A percentile compares a stretch with the other conserved stretches of the same genome.
Conservation (phyloP, 2,329 filamentous ascomycete species). For the Canariomyces notabilis region DNA sequence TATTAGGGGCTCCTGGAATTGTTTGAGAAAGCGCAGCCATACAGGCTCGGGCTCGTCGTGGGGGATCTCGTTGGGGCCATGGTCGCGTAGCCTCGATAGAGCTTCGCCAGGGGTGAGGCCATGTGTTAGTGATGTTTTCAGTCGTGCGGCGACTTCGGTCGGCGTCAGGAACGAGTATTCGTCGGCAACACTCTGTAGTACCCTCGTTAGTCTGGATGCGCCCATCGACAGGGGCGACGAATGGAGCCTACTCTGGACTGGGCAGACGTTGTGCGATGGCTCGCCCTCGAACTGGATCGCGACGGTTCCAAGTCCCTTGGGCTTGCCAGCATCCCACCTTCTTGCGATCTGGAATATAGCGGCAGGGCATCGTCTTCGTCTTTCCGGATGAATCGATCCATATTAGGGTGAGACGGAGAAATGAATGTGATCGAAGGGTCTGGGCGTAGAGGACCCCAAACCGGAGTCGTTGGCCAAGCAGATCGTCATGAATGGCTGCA, state of each 20-base stretch:
- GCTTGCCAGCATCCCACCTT: slow-evolving; percentile 28
- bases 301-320: slow-evolving; percentile 30
- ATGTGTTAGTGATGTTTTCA: slow-evolving; percentile 76
- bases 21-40: slow-evolving; percentile 91
- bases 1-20: slow-evolving; percentile 95
- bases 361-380: slow-evolving; percentile 34
- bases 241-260: slow-evolving; percentile 51
- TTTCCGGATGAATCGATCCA: slow-evolving; percentile 26
- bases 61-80: slow-evolving; percentile 91
- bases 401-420: slow-evolving; percentile 8
- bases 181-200: slow-evolving; percentile 48
- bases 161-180: slow-evolving; percentile 65
- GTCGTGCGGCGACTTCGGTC: slow-evolving; percentile 68
- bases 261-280: slow-evolving; percentile 48
- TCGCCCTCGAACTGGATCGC: slow-evolving; percentile 31
- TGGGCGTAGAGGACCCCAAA: slow-evolving; percentile 22
- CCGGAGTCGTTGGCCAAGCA: slow-evolving; percentile 15
- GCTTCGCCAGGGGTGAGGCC: slow-evolving; percentile 81
- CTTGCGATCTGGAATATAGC: slow-evolving; percentile 30
- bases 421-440: slow-evolving; percentile 4
- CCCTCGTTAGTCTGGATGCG: slow-evolving; percentile 18
- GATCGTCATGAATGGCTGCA: slow-evolving; percentile 21
- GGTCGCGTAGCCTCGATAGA: slow-evolving; percentile 67
- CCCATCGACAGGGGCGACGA: neutral
- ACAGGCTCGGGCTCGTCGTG: slow-evolving; percentile 90